Conservation (phyloP, 768 basidiomycete species). For the Collybiopsis confluens region DNA sequence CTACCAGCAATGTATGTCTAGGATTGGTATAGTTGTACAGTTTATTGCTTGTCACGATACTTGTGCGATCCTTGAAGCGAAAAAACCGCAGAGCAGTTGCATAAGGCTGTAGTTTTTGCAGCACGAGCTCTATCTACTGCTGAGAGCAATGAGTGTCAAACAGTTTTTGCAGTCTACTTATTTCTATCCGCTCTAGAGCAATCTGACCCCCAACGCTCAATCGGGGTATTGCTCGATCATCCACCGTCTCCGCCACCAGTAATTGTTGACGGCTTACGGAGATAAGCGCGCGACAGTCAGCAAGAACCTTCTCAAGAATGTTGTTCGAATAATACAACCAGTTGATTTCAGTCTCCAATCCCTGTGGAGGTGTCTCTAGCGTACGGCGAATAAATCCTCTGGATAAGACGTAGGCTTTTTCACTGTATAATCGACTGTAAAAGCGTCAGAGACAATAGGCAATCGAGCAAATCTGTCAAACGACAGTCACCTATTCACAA, state of each 20-base stretch:
- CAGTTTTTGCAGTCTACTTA: conserved; percentile 58
- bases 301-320: conserved; percentile 65
- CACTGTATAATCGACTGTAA: conserved; percentile 83
- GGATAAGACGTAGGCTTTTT: conserved; percentile 90
- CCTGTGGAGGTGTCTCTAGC: conserved; percentile 70
- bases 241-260: conserved; percentile 20
- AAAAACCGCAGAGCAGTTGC: no score
- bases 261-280: conserved; percentile 54
- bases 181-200: conserved; percentile 69
- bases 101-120: no score
- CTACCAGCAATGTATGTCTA: no score
- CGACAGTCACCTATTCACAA: conserved; percentile 61
- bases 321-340: conserved; percentile 67
- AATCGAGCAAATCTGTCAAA: neutral
- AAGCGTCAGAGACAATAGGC: neutral
- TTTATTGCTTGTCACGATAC: no score
- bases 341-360: conserved; percentile 66
- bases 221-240: conserved; percentile 61
- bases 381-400: conserved; percentile 89
- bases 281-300: conserved; percentile 58
- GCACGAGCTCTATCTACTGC: no score
- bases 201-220: conserved; percentile 78
- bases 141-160: conserved; percentile 15
- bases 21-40: no score
- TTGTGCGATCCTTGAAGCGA: no score